Percentiles rank a stretch among this genome's conserved stretches.
phyloP scores from a whole-genome alignment of 2,329 filamentous ascomycete species.

The Beauveria medogensis region DNA sequence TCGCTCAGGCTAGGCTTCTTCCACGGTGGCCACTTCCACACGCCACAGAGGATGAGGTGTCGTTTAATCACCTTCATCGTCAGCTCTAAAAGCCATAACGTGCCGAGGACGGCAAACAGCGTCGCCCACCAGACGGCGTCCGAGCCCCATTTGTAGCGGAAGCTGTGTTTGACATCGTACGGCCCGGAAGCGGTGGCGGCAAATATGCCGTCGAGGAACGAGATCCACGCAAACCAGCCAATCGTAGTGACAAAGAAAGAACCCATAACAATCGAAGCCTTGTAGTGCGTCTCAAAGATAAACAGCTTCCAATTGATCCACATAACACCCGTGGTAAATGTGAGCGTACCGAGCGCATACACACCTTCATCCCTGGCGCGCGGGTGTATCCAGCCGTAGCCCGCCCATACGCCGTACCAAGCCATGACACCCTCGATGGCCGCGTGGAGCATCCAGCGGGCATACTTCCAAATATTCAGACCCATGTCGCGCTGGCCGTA shows the following conservation, averaged over 20 bases:
- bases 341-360: constrained; percentile 66
- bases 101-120: constrained; percentile 53
- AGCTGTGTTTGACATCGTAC: constrained; percentile 63
- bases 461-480: constrained; percentile 66
- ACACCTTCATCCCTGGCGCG: constrained; percentile 57
- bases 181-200: constrained; percentile 34
- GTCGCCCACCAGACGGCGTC: constrained; percentile 69
- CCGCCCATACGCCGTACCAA: constrained; percentile 56
- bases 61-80: constrained; percentile 44
- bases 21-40: constrained; percentile 42
- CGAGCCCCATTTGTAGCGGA: constrained; percentile 57
- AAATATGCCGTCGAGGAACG: constrained; percentile 61
- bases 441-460: constrained; percentile 71
- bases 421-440: constrained; percentile 64
- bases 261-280: constrained; percentile 53
- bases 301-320: constrained; percentile 73
- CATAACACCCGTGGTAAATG: constrained; percentile 61
- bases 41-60: constrained; percentile 35
- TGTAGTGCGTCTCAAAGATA: constrained; percentile 71
- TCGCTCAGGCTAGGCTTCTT: constrained; percentile 23
- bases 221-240: constrained; percentile 69
- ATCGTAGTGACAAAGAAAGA: constrained; percentile 50
- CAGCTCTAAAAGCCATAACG: constrained; percentile 58
- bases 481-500: constrained; percentile 66
- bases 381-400: constrained; percentile 39